These are phyloP conservation scores for Candida ipomoeae DNA, from an alignment of 805 yeast genomes.

Conservation along the genomic window DNA sequence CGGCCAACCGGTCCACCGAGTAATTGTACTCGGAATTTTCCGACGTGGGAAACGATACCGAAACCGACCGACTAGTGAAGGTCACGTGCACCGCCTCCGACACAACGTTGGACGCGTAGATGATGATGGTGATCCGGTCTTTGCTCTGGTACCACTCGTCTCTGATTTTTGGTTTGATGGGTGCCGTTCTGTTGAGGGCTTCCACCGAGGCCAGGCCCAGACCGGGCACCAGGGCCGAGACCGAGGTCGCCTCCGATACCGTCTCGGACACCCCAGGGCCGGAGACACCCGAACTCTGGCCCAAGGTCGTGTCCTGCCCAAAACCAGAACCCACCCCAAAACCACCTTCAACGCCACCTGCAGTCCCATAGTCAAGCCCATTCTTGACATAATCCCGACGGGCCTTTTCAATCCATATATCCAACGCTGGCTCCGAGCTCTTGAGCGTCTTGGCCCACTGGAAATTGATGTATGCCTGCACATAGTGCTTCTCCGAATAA, in stretches of 20 bases:
- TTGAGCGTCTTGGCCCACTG: conserved; percentile 39
- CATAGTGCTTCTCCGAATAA: conserved; percentile 41
- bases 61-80: conserved; percentile 33
- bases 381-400: conserved; percentile 27
- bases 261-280: no score
- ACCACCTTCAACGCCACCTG: no score
- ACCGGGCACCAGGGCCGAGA: background rate
- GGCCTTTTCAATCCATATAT: conserved; percentile 44
- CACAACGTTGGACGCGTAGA: conserved; percentile 67
- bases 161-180: conserved; percentile 32
- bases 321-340: no score
- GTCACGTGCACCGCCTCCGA: conserved; percentile 42
- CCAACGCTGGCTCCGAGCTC: conserved; percentile 44
- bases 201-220: background rate
- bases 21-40: conserved; percentile 55
- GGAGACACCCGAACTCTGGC: background rate
- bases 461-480: conserved; percentile 40
- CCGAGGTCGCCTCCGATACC: no score
- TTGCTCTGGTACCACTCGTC: conserved; percentile 60
- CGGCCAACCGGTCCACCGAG: conserved; percentile 49
- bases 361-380: background rate
- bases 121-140: conserved; percentile 54
- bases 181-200: conserved; percentile 35
- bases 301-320: background rate
- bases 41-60: conserved; percentile 45